Conservation (phyloP, 2,329 filamentous ascomycete species). For the Venturiaceae sp. region DNA sequence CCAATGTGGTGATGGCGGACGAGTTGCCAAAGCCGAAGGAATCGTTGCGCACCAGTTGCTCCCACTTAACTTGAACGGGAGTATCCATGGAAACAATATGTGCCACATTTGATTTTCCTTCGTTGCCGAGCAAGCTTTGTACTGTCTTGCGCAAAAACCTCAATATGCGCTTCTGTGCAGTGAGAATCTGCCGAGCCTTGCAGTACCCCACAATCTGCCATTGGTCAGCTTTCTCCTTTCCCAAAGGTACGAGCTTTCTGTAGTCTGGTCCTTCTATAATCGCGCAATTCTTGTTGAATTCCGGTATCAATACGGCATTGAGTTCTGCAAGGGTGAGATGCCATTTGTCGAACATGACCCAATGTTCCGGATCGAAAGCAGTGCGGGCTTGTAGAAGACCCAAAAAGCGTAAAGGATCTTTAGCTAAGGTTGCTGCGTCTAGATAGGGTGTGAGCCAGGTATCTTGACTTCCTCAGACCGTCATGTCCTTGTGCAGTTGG, state of each 20-base stretch:
- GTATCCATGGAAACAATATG: background rate
- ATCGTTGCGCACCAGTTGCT: background rate
- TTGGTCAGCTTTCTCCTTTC: background rate
- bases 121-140: background rate
- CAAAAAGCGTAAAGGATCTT: background rate
- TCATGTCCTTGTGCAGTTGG: too few relatives aligned
- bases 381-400: background rate
- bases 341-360: background rate
- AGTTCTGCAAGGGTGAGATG: background rate
- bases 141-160: background rate
- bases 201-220: background rate
- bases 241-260: background rate
- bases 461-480: too few relatives aligned
- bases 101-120: background rate
- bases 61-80: background rate
- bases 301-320: background rate
- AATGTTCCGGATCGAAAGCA: background rate
- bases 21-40: background rate
- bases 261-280: background rate
- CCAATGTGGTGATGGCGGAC: background rate
- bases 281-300: background rate
- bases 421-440: background rate
- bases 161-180: background rate
- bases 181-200: background rate
- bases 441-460: background rate